phyloP scores from a whole-genome alignment of 2,329 filamentous ascomycete species.

The Venturia nashicola region DNA sequence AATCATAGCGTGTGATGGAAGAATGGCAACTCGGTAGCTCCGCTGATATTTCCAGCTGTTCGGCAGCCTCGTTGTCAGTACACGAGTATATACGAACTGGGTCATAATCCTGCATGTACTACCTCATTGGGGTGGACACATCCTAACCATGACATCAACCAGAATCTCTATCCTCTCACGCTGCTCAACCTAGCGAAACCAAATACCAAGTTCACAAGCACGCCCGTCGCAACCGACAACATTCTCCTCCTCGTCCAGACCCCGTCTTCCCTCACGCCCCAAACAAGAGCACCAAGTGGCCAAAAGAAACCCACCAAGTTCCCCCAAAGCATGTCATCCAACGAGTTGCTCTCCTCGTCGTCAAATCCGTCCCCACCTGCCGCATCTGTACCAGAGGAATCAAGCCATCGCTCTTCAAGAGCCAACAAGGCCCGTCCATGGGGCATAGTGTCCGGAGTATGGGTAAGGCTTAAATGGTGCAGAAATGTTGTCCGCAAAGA shows the following conservation, averaged over 20 bases:
- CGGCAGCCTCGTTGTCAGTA: too few relatives aligned
- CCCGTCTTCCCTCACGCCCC: conserved; percentile 71
- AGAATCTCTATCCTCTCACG: not conserved
- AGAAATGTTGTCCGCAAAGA: conserved; percentile 80
- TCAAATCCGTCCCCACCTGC: conserved; percentile 26
- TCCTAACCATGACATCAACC: not conserved
- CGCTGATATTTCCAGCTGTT: too few relatives aligned
- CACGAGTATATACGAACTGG: too few relatives aligned
- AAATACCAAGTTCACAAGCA: conserved; percentile 67
- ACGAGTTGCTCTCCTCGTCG: conserved; percentile 41
- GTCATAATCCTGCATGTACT: too few relatives aligned
- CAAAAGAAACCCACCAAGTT: conserved; percentile 92
- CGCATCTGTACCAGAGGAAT: conserved; percentile 39
- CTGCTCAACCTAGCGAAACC: conserved; percentile 52
- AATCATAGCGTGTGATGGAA: too few relatives aligned
- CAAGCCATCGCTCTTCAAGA: conserved; percentile 86
- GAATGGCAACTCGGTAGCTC: too few relatives aligned
- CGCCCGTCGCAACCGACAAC: conserved; percentile 75
- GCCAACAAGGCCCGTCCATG: conserved; percentile 60
- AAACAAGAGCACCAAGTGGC: conserved; percentile 74
- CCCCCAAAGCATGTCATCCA: conserved; percentile 80
- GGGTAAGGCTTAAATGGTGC: conserved; percentile 67
- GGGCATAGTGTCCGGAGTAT: conserved; percentile 83
- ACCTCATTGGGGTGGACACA: too few relatives aligned
- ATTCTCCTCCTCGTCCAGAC: conserved; percentile 77